phyloP scores from a whole-genome alignment of 2,329 filamentous ascomycete species.

The Trichoderma koningii region DNA sequence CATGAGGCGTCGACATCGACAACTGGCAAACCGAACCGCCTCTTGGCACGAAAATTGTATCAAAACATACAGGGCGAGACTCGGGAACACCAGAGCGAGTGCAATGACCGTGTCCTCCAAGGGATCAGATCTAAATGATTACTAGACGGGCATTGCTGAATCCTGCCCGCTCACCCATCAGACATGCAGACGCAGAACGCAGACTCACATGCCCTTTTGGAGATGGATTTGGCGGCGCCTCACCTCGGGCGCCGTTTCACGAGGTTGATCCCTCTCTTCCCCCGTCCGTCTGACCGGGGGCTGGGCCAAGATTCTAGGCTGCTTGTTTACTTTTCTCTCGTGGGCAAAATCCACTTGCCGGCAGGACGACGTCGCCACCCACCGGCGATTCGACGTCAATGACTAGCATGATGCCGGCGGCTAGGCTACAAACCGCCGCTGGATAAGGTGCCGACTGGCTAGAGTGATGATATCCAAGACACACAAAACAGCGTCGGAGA shows the following conservation, averaged over 20 bases:
- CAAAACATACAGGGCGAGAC: background rate
- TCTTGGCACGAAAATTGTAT: no score
- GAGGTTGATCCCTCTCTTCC: background rate
- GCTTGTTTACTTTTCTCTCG: background rate
- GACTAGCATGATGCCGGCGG: background rate
- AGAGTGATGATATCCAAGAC: no score
- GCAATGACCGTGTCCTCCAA: background rate
- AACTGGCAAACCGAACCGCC: background rate
- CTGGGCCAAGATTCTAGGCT: no score
- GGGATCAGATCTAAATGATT: slow-evolving; percentile 2
- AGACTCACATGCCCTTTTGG: background rate
- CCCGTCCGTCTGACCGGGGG: background rate
- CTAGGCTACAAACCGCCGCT: background rate
- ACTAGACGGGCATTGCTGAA: background rate
- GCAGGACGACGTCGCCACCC: slow-evolving; percentile 8
- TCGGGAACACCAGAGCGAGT: slow-evolving; percentile 3
- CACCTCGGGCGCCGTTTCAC: background rate
- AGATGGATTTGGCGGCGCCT: background rate
- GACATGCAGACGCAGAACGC: background rate
- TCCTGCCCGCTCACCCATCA: background rate
- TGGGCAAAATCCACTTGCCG: slow-evolving; percentile 9
- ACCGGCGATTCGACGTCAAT: no score
- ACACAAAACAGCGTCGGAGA: no score
- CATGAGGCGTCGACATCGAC: background rate
- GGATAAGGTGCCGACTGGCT: no score